Base-by-base conservation (phyloP, 2,329 filamentous ascomycete genomes). In the Arthrobotrys entomopaga region DNA sequence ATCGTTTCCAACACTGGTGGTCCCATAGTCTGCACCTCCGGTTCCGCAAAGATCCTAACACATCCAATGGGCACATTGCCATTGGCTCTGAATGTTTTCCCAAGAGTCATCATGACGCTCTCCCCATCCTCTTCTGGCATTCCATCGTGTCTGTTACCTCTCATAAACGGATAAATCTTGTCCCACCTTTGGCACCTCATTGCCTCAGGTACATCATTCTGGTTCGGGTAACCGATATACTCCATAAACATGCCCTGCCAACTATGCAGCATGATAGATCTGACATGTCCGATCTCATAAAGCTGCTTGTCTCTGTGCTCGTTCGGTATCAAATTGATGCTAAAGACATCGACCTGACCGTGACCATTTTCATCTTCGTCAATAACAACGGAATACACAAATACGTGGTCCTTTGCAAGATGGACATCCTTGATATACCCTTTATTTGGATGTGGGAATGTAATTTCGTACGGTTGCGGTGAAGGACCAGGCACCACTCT, bases 361-460 rank as follows among this genome's bases (percentile, higher is more conserved):
- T 74, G 70, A 7, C 63, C 58, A 34, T 53, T 63, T 20, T 63
- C 58, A 16, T 63, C 61, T 16, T 67, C 63, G 16, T 64, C 48
- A 20, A 67, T 38, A 11, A 67, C 54, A 1, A 67, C 63, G 4
- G 63, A 63, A 15, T 74, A 74, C 13, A 74, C 70, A 16, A 74
- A 74, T 13, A 74, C 70, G 22, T 74, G 70, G 7, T 74, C 54
- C 38, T 74, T 74, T 15, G 63, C 50, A 1, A 74, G 63, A 40
- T 74, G 70, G 34, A 74, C 70, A 63, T 74, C 70, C 19, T 74
- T 74, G 46, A 74, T 74, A n/a, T 53, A 74, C 13, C 70, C 70
- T 19, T 66, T 66, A 15, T 22, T 63, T 7, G 70, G 70, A 42
- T 67, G 70, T 3, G 42, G 52, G 19, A 74, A 74, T n/a, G 63